Conservation (phyloP, 225 moss, liverwort and hornwort species). For the Ulota crispa region DNA sequence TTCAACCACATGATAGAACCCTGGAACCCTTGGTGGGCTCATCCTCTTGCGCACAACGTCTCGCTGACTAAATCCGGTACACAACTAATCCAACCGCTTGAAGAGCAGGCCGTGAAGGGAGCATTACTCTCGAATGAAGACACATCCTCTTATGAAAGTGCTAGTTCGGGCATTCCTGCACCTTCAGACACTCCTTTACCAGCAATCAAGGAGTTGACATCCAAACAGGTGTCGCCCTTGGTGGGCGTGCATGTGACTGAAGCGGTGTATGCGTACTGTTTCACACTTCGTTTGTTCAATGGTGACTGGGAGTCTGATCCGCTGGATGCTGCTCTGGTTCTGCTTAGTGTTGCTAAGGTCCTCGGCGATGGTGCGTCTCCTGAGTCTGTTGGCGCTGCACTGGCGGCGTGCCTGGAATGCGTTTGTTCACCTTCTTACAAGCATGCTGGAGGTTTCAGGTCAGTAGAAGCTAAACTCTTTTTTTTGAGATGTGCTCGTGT, state of each 20-base stretch:
- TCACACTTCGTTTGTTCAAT: constrained; percentile 76
- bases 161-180: constrained; percentile 54
- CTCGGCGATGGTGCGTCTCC: constrained; percentile 70
- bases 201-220: constrained; percentile 55
- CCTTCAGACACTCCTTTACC: constrained; percentile 68
- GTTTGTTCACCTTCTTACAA: constrained; percentile 85
- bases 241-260: constrained; percentile 74
- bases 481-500: neutral
- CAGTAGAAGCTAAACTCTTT: neutral
- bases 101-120: constrained; percentile 17
- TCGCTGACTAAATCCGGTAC: constrained; percentile 64
- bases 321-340: constrained; percentile 69
- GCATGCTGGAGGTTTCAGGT: constrained; percentile 78
- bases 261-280: constrained; percentile 79
- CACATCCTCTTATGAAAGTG: neutral
- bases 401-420: constrained; percentile 63
- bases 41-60: constrained; percentile 66
- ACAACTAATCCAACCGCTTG: constrained; percentile 53
- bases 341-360: constrained; percentile 59
- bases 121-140: constrained; percentile 18
- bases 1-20: constrained; percentile 81
- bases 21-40: constrained; percentile 97
- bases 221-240: constrained; percentile 73
- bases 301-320: constrained; percentile 88
- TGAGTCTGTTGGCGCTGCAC: constrained; percentile 64